A percentile compares a stretch with the other conserved stretches of the same genome.
These are phyloP conservation scores for Lathyrus tuberosus DNA, from an alignment of 306 rosid species.

Conservation along the genomic window DNA sequence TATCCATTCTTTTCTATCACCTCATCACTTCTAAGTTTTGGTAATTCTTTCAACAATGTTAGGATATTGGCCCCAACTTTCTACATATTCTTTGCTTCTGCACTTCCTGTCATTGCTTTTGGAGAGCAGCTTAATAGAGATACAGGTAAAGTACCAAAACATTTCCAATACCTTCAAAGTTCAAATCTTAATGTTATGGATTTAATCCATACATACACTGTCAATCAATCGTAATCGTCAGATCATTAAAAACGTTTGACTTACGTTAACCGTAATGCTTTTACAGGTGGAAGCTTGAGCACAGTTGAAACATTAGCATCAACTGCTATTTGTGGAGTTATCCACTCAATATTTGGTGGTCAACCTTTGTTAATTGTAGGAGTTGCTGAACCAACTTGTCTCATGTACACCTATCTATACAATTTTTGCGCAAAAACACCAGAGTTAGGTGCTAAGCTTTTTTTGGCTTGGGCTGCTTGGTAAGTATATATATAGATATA, in stretches of 20 bases:
- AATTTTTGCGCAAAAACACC: conserved; percentile 56
- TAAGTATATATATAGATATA: conserved; percentile 39
- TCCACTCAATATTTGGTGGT: conserved; percentile 87
- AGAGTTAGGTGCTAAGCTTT: conserved; percentile 62
- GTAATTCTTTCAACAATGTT: not conserved
- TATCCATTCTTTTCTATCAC: no score
- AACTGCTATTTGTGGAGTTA: conserved; percentile 87
- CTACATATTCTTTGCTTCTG: conserved; percentile 90
- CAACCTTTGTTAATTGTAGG: conserved; percentile 91
- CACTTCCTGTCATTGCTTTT: conserved; percentile 87
- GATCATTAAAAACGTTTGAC: no score
- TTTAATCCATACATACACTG: not conserved
- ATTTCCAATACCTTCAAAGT: not conserved
- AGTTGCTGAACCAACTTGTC: conserved; percentile 95
- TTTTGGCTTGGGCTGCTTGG: conserved; percentile 80
- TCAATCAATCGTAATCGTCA: not conserved
- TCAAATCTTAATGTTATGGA: conserved; percentile 4
- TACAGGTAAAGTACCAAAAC: conserved; percentile 55
- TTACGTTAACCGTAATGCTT: not conserved
- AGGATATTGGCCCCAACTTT: conserved; percentile 86
- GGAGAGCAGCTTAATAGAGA: conserved; percentile 80
- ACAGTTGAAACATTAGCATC: conserved; percentile 91
- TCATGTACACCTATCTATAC: conserved; percentile 79
- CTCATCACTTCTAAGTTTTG: no score
- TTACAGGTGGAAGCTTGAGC: conserved; percentile 77